phyloP scores from a whole-genome alignment of 164 flowering plant genomes.

The Tinospora cordifolia region DNA sequence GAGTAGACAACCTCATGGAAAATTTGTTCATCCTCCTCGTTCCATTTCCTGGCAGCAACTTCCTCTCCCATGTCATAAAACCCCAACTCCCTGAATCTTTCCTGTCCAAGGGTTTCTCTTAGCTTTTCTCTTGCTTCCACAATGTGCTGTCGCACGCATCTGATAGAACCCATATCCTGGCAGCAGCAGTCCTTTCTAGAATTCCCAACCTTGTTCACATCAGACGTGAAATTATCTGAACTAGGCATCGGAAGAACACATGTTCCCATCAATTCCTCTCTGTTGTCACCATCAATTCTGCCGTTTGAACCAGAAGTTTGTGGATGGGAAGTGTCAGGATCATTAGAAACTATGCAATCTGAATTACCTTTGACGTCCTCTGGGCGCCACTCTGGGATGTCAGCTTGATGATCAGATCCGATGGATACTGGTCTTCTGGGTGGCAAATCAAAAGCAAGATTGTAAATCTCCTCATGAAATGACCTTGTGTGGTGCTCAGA shows the following conservation, averaged over 20 bases:
- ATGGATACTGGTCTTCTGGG: conserved; percentile 33
- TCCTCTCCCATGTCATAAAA: conserved; percentile 66
- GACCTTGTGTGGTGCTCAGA: conserved; percentile 14
- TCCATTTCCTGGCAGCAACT: conserved; percentile 57
- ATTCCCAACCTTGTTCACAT: conserved; percentile 19
- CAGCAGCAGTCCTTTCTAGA: conserved; percentile 48
- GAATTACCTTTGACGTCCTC: conserved; percentile 18
- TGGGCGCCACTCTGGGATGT: conserved; percentile 35
- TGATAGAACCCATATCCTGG: conserved; percentile 42
- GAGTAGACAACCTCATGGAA: conserved; percentile 51
- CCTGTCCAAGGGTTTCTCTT: conserved; percentile 32
- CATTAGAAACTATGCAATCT: conserved; percentile 17
- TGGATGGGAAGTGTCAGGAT: neutral
- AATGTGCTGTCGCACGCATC: conserved; percentile 62
- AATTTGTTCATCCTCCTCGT: conserved; percentile 46
- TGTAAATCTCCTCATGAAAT: conserved; percentile 20
- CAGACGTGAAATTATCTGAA: conserved; percentile 10
- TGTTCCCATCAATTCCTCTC: conserved; percentile 32
- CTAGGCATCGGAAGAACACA: conserved; percentile 51
- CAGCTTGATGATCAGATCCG: conserved; percentile 32
- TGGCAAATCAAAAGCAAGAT: conserved; percentile 19
- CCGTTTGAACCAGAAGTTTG: conserved; percentile 1
- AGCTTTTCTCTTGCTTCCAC: conserved; percentile 50
- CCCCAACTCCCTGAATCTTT: conserved; percentile 42
- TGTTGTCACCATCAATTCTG: conserved; percentile 8